Evolutionary conservation across 1,139 yeast genomes (phyloP), one percentile per base, ranked within the genome.

Genomic region (Torulaspora pretoriensis): DNA sequence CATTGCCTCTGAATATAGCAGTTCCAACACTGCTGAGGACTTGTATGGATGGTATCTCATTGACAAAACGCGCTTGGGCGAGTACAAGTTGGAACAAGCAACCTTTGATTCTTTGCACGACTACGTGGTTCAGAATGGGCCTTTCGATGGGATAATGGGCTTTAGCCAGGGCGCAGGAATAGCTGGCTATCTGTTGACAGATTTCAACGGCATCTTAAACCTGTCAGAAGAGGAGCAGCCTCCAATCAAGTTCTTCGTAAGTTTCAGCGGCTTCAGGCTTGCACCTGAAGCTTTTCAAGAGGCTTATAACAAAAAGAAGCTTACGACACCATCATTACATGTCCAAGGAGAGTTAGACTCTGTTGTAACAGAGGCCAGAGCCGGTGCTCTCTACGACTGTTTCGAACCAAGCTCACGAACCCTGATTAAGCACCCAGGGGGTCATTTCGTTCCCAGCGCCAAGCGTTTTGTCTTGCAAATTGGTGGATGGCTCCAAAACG

Each of bases 121-220:
- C 22, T 63, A 58, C 43, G 45, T 60, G 16, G 37, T 57, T 16
- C 69, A 73, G 46, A 72, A 84, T 49, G 96, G 96, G 0, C 96
- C 96, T 0, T 85, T 83, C 58, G 83, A 80, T 38, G 97, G 97
- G 1, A 68, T 90, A n/a, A 66, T 90, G 45, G 97, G 97, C 2
- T 92, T 92, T 59, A 82, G 94, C 30, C 97, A 90, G 66, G 98
- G 97, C 43, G 94, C 95, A 0, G 95, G 94, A 1, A 68, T 90
- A 60, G 78, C 88, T 1, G 84, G 81, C 3, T 68, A 76, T 13
- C 52, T 80, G 3, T 64, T 76, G 35, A 74, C 76, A 28, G 60
- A 68, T 25, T 61, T 77, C 36, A 57, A 64, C 33, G 55, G 67
- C 25, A 47, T 74, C 3, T 44, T 68, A 13, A 49, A 51, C 25